Percentiles rank a stretch among this genome's conserved stretches.
These are phyloP conservation scores for Anisodus tanguticus DNA, from an alignment of 257 asterid species.

Conservation along the genomic window DNA sequence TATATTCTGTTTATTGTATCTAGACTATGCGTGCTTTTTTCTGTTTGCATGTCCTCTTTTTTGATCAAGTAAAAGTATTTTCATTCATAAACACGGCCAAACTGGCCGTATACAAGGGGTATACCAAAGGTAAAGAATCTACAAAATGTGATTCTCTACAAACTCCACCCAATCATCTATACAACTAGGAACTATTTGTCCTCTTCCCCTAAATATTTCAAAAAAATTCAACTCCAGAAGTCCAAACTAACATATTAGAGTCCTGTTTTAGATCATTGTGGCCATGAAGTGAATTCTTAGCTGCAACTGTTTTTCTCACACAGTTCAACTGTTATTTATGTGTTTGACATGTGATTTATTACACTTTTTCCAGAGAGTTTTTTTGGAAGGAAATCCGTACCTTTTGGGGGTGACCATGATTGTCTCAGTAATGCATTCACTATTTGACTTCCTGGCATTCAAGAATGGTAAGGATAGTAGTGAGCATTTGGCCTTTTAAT, in stretches of 20 bases:
- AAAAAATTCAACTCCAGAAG: neutral
- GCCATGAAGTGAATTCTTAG: neutral
- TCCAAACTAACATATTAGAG: neutral
- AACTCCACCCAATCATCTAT: no score
- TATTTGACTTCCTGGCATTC: conserved; percentile 94
- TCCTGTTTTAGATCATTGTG: neutral
- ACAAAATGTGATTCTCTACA: no score
- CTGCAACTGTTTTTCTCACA: neutral
- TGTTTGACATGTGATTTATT: conserved; percentile 35
- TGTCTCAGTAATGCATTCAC: conserved; percentile 85
- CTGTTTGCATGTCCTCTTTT: neutral
- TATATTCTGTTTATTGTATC: neutral
- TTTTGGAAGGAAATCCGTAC: conserved; percentile 95
- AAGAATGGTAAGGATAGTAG: conserved; percentile 71
- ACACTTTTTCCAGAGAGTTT: conserved; percentile 76
- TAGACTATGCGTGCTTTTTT: neutral
- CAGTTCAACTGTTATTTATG: conserved; percentile 1
- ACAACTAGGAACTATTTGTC: neutral
- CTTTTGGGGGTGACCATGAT: conserved; percentile 88
- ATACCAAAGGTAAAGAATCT: no score
- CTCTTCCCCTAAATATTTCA: neutral
- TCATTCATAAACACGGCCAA: no score
- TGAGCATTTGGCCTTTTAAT: conserved; percentile 36
- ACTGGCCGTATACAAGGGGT: no score
- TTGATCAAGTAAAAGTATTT: no score